Base-by-base conservation (phyloP, 805 yeast species). In the Metschnikowia rubicola region DNA sequence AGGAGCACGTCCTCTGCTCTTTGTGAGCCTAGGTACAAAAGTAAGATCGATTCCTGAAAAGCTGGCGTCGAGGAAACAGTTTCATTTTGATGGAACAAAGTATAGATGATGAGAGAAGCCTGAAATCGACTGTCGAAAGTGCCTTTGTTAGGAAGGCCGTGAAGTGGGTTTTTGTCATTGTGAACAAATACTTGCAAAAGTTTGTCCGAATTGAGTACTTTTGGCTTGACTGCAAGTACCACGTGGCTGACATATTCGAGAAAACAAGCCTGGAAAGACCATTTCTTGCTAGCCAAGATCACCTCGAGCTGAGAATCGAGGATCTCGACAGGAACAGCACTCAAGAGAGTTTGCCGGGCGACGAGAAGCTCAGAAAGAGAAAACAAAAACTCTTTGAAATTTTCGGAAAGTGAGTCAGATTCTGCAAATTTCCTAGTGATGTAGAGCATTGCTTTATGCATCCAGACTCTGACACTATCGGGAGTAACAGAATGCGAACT, bases 281-380 rank as follows among this genome's bases (percentile, higher is more conserved):
- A 85, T 32, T 60, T 55, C 8, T 61, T 54, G 37, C 62, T 63
- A 1, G 68, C 68, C 29, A 85, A 67, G 10, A 84, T 57, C 3
- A 78, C 87, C 59, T 86, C 90, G 30, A 85, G 59, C 50, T 86
- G 88, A 0, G 92, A 70, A 52, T 84, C 81, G 11, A 84, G 49
- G 44, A 82, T 67, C 7, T 73, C 54, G 8, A 58, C 55, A 4
- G 84, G 76, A 5, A 81, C 70, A 7, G 62, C 41, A 3, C 63
- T 60, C 73, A 80, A 70, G 15, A 47, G 28, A 10, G 26, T 12
- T 12, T 17, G 19, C 5, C 39, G 35, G 2, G 28, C 15, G 7
- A 34, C 50, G n/a, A 55, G 7, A 15, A 62, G 52, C 1, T 41
- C 44, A n/a, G 53, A 52, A 30, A 67, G 48, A 3, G 56, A 43